Percentiles rank a stretch among this genome's conserved stretches.
phyloP scores from a whole-genome alignment of 2,329 filamentous ascomycete species.

The Gremmenia infestans region DNA sequence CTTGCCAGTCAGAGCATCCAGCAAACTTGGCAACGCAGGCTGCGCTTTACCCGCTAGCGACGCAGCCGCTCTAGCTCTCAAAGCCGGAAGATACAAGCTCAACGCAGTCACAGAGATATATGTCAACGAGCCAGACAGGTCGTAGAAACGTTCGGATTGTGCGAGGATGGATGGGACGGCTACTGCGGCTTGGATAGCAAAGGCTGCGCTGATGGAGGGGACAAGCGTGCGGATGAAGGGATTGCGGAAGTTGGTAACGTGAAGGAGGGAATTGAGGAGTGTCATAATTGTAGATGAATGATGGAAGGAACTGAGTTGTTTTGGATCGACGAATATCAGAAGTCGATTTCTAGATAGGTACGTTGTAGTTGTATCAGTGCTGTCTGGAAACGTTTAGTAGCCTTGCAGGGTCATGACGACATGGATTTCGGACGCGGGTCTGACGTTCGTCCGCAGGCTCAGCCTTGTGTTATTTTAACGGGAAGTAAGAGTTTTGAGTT shows the following conservation, averaged over 20 bases:
- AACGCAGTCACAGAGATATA: conserved; percentile 60
- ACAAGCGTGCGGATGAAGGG: conserved; percentile 59
- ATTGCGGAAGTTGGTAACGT: conserved; percentile 54
- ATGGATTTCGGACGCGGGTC: conserved; percentile 8
- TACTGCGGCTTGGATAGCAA: conserved; percentile 57
- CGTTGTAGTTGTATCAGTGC: not conserved
- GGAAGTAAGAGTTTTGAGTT: not conserved
- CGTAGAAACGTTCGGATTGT: conserved; percentile 63
- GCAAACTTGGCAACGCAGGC: conserved; percentile 42
- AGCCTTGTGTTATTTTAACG: not conserved
- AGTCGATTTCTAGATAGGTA: not conserved
- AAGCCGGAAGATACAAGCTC: conserved; percentile 55
- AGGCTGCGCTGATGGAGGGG: conserved; percentile 57
- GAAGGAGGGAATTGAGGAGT: conserved; percentile 45
- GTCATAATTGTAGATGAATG: not conserved
- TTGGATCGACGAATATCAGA: not conserved
- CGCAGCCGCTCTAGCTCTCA: conserved; percentile 49
- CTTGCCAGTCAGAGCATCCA: conserved; percentile 40
- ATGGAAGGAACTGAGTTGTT: not conserved
- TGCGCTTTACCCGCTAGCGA: conserved; percentile 35
- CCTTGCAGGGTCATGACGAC: conserved; percentile 11
- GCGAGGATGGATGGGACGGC: conserved; percentile 56
- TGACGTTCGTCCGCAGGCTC: conserved; percentile 1
- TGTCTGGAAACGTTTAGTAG: not conserved
- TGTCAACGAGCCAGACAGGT: conserved; percentile 61